Base-by-base conservation (phyloP, 257 asterid species). In the Nicotiana obtusifolia region DNA sequence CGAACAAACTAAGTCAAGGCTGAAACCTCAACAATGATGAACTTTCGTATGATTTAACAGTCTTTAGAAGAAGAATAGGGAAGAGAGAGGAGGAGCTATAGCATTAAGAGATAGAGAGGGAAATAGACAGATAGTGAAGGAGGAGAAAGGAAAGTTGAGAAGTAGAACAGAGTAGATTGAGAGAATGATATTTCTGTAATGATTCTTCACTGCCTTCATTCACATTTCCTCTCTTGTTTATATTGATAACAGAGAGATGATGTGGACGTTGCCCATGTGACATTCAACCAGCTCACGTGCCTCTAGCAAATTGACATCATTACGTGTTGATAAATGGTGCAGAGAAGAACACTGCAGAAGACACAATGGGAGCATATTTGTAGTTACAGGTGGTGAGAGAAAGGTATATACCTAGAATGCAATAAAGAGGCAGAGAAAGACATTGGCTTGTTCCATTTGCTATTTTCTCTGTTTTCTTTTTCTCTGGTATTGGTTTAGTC, bases 161-260 rank as follows among this genome's bases (percentile, higher is more conserved):
- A 66, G 49, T 30, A 65, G 49, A 17, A 66, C 15, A 66, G 26
- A 66, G 76, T 66, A 47, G n/a, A 17, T 33, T 66, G 47, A 4
- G 52, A 66, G 76, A 66, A 31, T 66, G 52, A 33, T 22, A 66
- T 15, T 66, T 66, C 52, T 31, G 76, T 31, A 31, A 31, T 33
- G 76, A 33, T 66, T 31, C 7, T 64, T 65, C 76, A 66, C 16
- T 33, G 41, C 76, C 76, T 66, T 66, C 49, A 17, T 8, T 66
- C 26, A 66, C 26, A 66, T 66, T 66, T 66, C 26, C 76, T 66
- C 52, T 65, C 22, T 37, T 65, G 47, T 37, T 65, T 65, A 65
- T 44, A 65, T 65, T 65, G 49, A 65, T 65, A 65, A 31, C 35
- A 65, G 75, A 65, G 71, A 64, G 75, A 65, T 65, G 41, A 65